Percentiles rank a stretch among this genome's conserved stretches.
phyloP scores from a whole-genome alignment of 768 basidiomycete species.

The Sutorius australiensis region DNA sequence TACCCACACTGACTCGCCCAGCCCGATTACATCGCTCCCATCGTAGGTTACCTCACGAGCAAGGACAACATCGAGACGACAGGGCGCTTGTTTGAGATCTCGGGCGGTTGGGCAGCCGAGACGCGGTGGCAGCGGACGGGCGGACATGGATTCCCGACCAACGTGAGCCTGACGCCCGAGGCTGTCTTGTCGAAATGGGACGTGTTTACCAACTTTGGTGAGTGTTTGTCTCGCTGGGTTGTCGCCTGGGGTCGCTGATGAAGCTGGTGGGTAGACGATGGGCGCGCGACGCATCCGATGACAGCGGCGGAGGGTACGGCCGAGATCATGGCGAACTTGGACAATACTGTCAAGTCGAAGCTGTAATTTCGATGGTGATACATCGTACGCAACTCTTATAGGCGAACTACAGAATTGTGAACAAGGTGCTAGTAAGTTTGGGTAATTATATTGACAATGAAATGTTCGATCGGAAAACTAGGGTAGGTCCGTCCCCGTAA shows the following conservation, averaged over 20 bases:
- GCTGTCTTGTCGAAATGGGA: constrained; percentile 77
- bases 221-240: constrained; percentile 19
- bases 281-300: constrained; percentile 76
- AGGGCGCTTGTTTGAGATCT: constrained; percentile 79
- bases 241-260: neutral
- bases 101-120: constrained; percentile 89
- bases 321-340: constrained; percentile 67
- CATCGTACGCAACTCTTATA: no score
- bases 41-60: constrained; percentile 88
- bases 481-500: neutral
- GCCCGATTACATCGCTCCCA: constrained; percentile 90
- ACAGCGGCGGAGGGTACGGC: constrained; percentile 73
- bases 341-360: constrained; percentile 46
- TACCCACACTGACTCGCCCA: constrained; percentile 21
- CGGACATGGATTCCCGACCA: constrained; percentile 84
- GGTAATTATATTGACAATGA: neutral
- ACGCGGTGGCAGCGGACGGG: constrained; percentile 90
- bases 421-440: neutral
- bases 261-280: constrained; percentile 52
- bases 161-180: constrained; percentile 73
- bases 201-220: constrained; percentile 80
- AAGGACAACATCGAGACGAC: constrained; percentile 72
- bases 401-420: no score
- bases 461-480: neutral
- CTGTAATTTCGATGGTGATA: constrained; percentile 39